Base-by-base conservation (phyloP, 805 yeast genomes). In the Kuraishia hungarica region DNA sequence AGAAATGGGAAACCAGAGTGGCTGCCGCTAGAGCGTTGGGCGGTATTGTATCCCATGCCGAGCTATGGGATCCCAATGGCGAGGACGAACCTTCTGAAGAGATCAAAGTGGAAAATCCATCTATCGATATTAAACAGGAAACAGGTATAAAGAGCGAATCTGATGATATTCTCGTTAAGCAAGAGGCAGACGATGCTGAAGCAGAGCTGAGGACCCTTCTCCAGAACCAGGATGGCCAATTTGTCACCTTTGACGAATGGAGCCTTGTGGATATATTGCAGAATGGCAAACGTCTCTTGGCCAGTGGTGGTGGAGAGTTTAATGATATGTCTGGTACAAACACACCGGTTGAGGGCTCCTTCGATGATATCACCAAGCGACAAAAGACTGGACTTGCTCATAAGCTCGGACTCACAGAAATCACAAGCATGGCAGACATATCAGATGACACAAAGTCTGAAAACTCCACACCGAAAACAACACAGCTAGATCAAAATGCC, bases 1-100 rank as follows among this genome's bases (percentile, higher is more conserved):
- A 76, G 56, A 90, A 86, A 70, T 94, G 99, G 99, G 99, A 94
- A 68, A 92, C 99, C 0, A 79, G 99, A 67, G 86, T 88, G 1
- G 84, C 98, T 1, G 94, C 99, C 1, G 97, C 97, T 0, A 75
- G 90, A 54, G 98, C 99, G 0, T 80, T 94, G 61, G 98, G 98
- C 8, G 96, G 96, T 2, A 91, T 94, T 28, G 93, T 91, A 2
- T 81, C 82, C 50, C 85, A 89, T 68, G 83, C 92, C 0, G 78
- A 80, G 0, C 63, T 75, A 29, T 94, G 98, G 98, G 90, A 89
- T 64, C 98, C 98, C 0, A 88, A 87, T 50, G 57, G 56, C 19
- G 64, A 57, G 8, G 67, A 61, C 43, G 61, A n/a, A n/a, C n/a
- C n/a, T n/a, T n/a, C n/a, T n/a, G n/a, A n/a, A n/a, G n/a, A n/a